Conservation (phyloP, 75 land plant species). For the Pinus tabuliformis region DNA sequence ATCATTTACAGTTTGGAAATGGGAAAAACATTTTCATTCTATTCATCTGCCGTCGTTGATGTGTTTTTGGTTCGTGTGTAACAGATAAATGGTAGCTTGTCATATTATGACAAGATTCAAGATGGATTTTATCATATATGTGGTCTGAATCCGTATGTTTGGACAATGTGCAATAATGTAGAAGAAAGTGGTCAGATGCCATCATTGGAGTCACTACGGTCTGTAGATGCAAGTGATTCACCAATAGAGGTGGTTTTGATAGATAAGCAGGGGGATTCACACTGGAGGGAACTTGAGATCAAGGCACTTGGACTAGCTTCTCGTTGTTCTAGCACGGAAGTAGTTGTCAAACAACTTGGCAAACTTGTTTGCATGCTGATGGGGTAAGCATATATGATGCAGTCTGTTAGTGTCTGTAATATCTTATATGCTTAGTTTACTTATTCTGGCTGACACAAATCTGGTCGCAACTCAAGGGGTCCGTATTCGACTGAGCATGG, state of each 20-base stretch:
- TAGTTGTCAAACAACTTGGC: slow-evolving; percentile 72
- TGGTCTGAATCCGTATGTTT: slow-evolving; percentile 84
- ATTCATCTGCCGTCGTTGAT: neutral
- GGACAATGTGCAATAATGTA: slow-evolving; percentile 72
- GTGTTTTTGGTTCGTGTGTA: neutral
- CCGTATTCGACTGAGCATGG: slow-evolving; percentile 51
- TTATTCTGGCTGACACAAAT: slow-evolving; percentile 5
- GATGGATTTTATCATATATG: slow-evolving; percentile 82
- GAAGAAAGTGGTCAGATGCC: slow-evolving; percentile 70
- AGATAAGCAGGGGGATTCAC: slow-evolving; percentile 57
- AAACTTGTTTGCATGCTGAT: slow-evolving; percentile 68
- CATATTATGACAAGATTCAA: slow-evolving; percentile 73
- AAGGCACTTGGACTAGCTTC: slow-evolving; percentile 39
- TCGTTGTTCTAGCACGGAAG: slow-evolving; percentile 32
- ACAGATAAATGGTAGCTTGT: slow-evolving; percentile 82
- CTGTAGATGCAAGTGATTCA: slow-evolving; percentile 42
- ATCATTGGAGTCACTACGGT: slow-evolving; percentile 68
- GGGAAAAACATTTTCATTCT: neutral
- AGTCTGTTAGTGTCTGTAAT: slow-evolving; percentile 2
- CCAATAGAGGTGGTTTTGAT: slow-evolving; percentile 62
- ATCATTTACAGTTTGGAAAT: neutral
- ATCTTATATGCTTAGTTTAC: neutral
- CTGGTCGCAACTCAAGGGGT: slow-evolving; percentile 30
- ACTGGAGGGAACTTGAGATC: slow-evolving; percentile 51
- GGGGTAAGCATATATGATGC: slow-evolving; percentile 59